Conservation (phyloP, 2,329 filamentous ascomycete genomes). For the Fusarium verrucosum region DNA sequence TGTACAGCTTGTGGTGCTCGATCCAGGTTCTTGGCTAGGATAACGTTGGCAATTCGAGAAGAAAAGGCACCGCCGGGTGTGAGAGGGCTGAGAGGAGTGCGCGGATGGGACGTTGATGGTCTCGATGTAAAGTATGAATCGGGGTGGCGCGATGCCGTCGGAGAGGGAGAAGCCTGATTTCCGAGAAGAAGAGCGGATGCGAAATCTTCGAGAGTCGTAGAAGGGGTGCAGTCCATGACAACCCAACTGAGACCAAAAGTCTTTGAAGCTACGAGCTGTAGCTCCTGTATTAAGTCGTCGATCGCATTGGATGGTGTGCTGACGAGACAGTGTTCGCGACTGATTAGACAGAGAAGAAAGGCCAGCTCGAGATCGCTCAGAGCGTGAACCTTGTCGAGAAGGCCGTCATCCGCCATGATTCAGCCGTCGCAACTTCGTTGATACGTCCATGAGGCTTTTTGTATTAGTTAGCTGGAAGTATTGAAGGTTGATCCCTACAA, state of each 20-base stretch:
- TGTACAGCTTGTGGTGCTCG: slow-evolving; percentile 78
- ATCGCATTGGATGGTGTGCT: slow-evolving; percentile 72
- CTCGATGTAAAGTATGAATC: slow-evolving; percentile 47
- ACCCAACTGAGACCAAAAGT: slow-evolving; percentile 78
- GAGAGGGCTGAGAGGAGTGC: slow-evolving; percentile 44
- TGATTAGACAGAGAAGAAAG: slow-evolving; percentile 80
- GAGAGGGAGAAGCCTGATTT: slow-evolving; percentile 33
- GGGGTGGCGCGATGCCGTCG: slow-evolving; percentile 41
- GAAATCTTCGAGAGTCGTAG: slow-evolving; percentile 85
- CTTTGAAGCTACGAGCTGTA: slow-evolving; percentile 74
- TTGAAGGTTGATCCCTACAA: slow-evolving; percentile 8
- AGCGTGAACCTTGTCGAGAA: slow-evolving; percentile 76
- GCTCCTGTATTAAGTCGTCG: slow-evolving; percentile 75
- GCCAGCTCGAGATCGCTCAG: slow-evolving; percentile 91
- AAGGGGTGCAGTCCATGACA: slow-evolving; percentile 75
- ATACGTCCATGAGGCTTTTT: slow-evolving; percentile 43
- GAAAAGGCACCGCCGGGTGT: slow-evolving; percentile 40
- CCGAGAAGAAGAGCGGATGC: slow-evolving; percentile 71
- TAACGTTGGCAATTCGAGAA: slow-evolving; percentile 76
- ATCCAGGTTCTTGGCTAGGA: slow-evolving; percentile 85
- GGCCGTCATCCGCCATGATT: slow-evolving; percentile 68
- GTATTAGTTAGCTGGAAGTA: background rate
- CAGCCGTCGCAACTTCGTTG: slow-evolving; percentile 33
- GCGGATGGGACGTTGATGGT: slow-evolving; percentile 36
- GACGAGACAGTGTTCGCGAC: slow-evolving; percentile 88